phyloP scores from a whole-genome alignment of 306 rosid species.

The Gillenia trifoliata region DNA sequence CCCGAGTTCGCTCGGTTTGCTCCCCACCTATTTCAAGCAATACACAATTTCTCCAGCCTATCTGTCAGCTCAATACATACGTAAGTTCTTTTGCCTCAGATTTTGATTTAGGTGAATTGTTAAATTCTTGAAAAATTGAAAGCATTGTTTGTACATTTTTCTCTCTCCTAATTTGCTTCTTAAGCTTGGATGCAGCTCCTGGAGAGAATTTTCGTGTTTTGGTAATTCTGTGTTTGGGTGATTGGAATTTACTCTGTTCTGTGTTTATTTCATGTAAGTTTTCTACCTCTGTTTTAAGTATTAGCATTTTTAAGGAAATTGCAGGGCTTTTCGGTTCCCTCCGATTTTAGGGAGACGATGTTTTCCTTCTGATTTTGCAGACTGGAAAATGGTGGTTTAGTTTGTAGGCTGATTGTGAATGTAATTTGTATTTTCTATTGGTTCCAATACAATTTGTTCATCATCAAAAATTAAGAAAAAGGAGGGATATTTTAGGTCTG shows the following conservation, averaged over 20 bases:
- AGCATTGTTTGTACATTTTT: neutral
- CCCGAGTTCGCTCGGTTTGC: constrained; percentile 81
- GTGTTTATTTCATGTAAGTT: neutral
- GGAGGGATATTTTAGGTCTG: neutral
- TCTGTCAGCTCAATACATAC: constrained; percentile 96
- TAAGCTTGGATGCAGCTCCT: neutral
- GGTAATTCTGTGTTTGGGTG: neutral
- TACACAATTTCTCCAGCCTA: constrained; percentile 97
- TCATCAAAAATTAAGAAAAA: neutral
- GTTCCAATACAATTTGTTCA: neutral
- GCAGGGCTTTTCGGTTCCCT: too few species aligned
- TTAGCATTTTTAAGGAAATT: neutral
- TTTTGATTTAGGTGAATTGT: neutral
- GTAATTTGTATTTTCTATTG: neutral
- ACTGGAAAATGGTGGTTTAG: neutral
- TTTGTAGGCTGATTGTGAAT: neutral
- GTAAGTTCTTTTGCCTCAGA: constrained; percentile 34
- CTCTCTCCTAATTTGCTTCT: neutral
- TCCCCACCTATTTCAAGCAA: constrained; percentile 86
- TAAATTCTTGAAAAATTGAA: neutral
- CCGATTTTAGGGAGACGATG: neutral
- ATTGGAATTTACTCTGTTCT: neutral
- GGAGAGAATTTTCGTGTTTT: neutral
- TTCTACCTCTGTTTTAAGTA: neutral
- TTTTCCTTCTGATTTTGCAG: neutral